phyloP scores from a whole-genome alignment of 352 stramenopile genomes.

The Pythium sp. region DNA sequence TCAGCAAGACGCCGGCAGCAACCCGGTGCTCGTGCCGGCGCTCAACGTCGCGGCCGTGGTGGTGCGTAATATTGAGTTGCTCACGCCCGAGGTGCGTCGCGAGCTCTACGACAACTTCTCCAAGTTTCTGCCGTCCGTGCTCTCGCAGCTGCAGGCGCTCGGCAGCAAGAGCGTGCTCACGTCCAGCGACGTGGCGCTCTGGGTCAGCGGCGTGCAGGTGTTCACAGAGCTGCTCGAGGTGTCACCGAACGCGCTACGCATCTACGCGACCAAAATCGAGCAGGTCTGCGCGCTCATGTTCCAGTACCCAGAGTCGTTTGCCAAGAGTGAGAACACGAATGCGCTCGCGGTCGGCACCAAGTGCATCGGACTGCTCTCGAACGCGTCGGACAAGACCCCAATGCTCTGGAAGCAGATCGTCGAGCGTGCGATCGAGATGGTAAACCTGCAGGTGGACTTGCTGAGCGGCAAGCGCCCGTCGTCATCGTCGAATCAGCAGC shows the following conservation, averaged over 20 bases:
- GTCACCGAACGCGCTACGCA: conserved; percentile 55
- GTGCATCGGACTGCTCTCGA: conserved; percentile 52
- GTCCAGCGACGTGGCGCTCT: conserved; percentile 25
- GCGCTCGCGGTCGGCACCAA: conserved; percentile 24
- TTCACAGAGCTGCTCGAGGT: conserved; percentile 45
- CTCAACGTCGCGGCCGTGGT: conserved; percentile 47
- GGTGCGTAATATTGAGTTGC: conserved; percentile 47
- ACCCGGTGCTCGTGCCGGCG: conserved; percentile 30
- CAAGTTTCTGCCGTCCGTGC: conserved; percentile 57
- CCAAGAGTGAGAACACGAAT: conserved; percentile 4
- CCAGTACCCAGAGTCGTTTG: conserved; percentile 31
- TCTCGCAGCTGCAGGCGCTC: conserved; percentile 39
- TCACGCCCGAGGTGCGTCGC: conserved; percentile 51
- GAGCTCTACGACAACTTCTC: conserved; percentile 56
- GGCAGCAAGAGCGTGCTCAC: conserved; percentile 26
- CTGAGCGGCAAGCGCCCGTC: conserved; percentile 52
- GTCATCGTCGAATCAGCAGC: conserved; percentile 19
- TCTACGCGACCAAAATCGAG: conserved; percentile 66
- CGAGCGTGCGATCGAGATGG: conserved; percentile 54
- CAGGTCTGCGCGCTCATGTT: conserved; percentile 34
- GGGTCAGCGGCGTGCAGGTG: conserved; percentile 35
- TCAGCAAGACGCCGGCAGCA: conserved; percentile 26
- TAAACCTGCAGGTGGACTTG: conserved; percentile 64
- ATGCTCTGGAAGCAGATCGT: conserved; percentile 64
- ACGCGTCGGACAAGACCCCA: conserved; percentile 61